A percentile compares a stretch with the other conserved stretches of the same genome.
Conservation (phyloP, 208 protist genomes). For the Crithidia acanthocephali region DNA sequence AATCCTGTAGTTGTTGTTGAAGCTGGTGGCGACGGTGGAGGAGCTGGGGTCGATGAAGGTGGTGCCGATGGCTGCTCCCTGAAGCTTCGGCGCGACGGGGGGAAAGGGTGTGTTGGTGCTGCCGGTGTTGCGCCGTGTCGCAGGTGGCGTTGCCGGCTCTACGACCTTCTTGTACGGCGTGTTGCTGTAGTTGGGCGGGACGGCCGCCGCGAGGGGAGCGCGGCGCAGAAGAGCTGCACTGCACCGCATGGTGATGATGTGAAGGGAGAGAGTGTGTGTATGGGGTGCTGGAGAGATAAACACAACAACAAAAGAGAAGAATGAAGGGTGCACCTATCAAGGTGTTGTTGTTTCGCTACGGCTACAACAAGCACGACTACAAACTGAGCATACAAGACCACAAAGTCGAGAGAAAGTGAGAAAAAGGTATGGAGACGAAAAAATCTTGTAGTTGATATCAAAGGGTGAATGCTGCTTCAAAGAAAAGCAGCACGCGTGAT, state of each 20-base stretch:
- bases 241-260: conserved; percentile 33
- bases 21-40: conserved; percentile 35
- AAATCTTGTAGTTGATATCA: too few relatives aligned
- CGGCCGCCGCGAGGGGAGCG: conserved; percentile 22
- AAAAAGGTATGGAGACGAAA: too few relatives aligned
- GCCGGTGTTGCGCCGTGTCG: neutral
- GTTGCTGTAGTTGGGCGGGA: conserved; percentile 51
- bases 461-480: too few relatives aligned
- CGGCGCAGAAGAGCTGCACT: conserved; percentile 8
- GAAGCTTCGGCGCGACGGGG: conserved; percentile 9
- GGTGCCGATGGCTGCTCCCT: conserved; percentile 40
- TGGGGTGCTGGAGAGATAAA: neutral
- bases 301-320: neutral
- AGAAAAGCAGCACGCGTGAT: too few relatives aligned
- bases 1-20: conserved; percentile 58
- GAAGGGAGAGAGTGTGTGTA: too few relatives aligned
- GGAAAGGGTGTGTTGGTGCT: neutral
- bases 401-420: too few relatives aligned
- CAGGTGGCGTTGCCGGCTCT: neutral
- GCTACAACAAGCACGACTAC: too few relatives aligned
- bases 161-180: conserved; percentile 40
- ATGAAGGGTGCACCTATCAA: too few relatives aligned
- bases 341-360: too few relatives aligned
- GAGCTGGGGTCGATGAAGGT: conserved; percentile 75
- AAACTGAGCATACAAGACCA: too few relatives aligned